These are phyloP conservation scores for Chlorella sp. DNA, from an alignment of 139 green algal genomes.

Conservation along the genomic window DNA sequence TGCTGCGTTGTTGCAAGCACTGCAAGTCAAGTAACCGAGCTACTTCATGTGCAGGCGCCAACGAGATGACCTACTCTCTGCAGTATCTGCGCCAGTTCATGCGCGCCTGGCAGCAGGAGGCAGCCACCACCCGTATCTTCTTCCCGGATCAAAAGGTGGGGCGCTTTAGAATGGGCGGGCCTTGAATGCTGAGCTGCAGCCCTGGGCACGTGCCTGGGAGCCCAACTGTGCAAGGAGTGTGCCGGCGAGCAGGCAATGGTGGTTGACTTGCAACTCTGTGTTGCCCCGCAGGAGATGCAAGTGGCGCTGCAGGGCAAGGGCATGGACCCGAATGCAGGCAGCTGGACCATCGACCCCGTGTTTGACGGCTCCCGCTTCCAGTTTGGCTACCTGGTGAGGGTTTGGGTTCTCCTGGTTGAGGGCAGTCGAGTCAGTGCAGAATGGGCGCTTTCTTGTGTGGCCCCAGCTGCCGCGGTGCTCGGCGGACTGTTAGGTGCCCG, in stretches of 20 bases:
- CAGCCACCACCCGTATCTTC: slow-evolving; percentile 66
- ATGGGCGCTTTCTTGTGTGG: too few species aligned
- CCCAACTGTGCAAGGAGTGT: too few species aligned
- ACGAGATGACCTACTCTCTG: slow-evolving; percentile 69
- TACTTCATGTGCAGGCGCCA: slow-evolving; percentile 55
- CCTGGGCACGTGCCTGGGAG: too few species aligned
- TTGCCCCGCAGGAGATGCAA: slow-evolving; percentile 36
- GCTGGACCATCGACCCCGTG: slow-evolving; percentile 45
- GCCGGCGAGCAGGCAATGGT: too few species aligned
- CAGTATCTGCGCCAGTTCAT: slow-evolving; percentile 66
- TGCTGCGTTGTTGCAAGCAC: not conserved
- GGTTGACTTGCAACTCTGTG: too few species aligned
- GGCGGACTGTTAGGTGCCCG: too few species aligned
- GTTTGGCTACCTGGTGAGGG: slow-evolving; percentile 72
- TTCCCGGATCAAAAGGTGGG: slow-evolving; percentile 71
- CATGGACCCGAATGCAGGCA: slow-evolving; percentile 57
- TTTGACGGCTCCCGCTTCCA: slow-evolving; percentile 66
- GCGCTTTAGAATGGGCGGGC: too few species aligned
- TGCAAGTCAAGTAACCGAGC: not conserved
- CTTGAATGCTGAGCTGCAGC: too few species aligned
- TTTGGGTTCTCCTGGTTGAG: too few species aligned
- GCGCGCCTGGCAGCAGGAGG: slow-evolving; percentile 51
- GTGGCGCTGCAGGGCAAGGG: slow-evolving; percentile 60
- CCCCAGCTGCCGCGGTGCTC: too few species aligned
- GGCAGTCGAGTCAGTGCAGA: too few species aligned